A percentile compares a stretch with the other conserved stretches of the same genome.
Conservation (phyloP, 306 rosid species). For the Cucumis hystrix region DNA sequence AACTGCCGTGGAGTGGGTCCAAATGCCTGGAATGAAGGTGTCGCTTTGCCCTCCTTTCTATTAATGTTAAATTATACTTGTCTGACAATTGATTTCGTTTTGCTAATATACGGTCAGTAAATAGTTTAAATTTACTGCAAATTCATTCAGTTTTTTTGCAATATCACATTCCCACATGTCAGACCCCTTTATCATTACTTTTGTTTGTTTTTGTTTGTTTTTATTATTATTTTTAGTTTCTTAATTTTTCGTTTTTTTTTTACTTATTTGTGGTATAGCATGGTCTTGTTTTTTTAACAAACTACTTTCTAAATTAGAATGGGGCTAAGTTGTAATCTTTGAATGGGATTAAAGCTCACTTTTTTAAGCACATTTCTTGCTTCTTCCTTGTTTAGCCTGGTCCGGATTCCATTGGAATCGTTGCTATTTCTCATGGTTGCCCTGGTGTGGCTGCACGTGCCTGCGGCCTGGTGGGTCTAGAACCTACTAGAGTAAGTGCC, state of each 20-base stretch:
- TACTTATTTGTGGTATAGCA: neutral
- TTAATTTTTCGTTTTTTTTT: neutral
- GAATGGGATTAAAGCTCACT: neutral
- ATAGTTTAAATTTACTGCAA: neutral
- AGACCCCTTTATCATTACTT: slow-evolving; percentile 1
- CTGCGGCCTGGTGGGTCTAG: slow-evolving; percentile 99
- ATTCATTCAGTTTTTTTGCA: neutral
- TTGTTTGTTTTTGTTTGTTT: neutral
- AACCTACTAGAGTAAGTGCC: slow-evolving; percentile 89
- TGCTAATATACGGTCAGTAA: neutral
- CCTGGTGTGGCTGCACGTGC: slow-evolving; percentile 99
- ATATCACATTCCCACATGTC: slow-evolving; percentile 1
- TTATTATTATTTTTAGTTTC: neutral
- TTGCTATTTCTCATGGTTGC: slow-evolving; percentile 99
- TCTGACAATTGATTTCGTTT: slow-evolving; percentile 4
- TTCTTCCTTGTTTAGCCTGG: slow-evolving; percentile 62
- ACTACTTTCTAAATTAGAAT: neutral
- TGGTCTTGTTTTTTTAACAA: neutral
- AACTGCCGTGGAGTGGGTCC: slow-evolving; percentile 99
- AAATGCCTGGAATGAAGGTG: slow-evolving; percentile 99
- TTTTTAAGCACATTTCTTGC: neutral
- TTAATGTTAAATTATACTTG: neutral
- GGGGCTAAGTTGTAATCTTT: neutral
- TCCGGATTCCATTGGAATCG: slow-evolving; percentile 99
- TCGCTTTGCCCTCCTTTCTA: neutral